Percentiles rank a stretch among this genome's conserved stretches.
phyloP scores from a whole-genome alignment of 495 filamentous ascomycete genomes.

The Penicillium psychrofluorescens region DNA sequence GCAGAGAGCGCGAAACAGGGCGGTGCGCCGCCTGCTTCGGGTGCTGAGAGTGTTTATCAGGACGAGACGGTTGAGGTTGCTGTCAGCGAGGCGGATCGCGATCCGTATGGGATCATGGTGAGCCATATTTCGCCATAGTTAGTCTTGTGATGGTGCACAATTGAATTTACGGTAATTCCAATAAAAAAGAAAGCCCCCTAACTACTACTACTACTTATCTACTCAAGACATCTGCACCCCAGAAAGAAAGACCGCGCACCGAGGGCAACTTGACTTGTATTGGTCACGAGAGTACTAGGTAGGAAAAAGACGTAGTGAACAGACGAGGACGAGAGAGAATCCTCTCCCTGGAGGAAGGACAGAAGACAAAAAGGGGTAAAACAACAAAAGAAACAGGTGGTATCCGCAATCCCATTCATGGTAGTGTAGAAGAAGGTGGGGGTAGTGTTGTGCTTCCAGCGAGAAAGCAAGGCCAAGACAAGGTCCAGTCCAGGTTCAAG shows the following conservation, averaged over 20 bases:
- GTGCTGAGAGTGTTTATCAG: conserved; percentile 35
- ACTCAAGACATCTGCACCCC: no score
- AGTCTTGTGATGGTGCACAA: no score
- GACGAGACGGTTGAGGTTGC: conserved; percentile 53
- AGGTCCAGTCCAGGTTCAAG: no score
- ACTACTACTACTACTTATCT: no score
- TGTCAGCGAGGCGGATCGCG: conserved; percentile 72
- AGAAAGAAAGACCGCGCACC: neutral
- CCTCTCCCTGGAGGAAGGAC: neutral
- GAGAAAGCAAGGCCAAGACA: no score
- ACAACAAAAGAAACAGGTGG: conserved; percentile 17
- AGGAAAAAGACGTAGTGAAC: neutral
- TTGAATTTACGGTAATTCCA: no score
- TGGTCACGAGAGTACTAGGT: neutral
- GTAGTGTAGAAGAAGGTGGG: neutral
- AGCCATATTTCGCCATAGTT: conserved; percentile 23
- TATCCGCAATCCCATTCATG: conserved; percentile 4
- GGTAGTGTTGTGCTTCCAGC: no score
- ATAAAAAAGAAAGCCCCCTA: no score
- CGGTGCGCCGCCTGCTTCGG: conserved; percentile 16
- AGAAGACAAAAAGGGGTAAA: conserved; percentile 5
- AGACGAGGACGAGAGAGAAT: no score
- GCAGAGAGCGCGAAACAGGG: conserved; percentile 20
- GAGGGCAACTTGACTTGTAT: neutral
- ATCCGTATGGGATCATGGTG: conserved; percentile 67